Evolutionary conservation across 306 rosid species (phyloP).

Genomic region (Astragalus membranaceus): DNA sequence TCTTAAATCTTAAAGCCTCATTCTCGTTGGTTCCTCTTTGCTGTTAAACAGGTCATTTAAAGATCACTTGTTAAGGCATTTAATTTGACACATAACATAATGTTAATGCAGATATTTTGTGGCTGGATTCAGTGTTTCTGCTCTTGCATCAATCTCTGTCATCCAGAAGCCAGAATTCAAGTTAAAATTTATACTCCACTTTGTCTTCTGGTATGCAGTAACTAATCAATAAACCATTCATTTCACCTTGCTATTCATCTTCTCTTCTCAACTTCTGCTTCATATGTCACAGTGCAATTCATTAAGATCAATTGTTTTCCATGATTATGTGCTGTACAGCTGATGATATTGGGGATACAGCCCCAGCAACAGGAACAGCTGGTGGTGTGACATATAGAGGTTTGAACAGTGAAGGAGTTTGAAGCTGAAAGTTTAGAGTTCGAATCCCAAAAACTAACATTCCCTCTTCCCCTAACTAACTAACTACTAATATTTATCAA

Average conservation of each 20-base stretch:
- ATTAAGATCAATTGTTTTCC: not conserved
- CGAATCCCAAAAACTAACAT: too few relatives aligned
- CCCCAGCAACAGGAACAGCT: conserved; percentile 71
- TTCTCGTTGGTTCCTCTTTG: not conserved
- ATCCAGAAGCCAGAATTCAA: conserved; percentile 43
- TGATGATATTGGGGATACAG: conserved; percentile 51
- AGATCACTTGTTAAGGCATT: not conserved
- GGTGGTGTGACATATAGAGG: conserved; percentile 63
- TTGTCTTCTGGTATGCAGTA: conserved; percentile 56
- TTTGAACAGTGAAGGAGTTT: too few relatives aligned
- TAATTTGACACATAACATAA: not conserved
- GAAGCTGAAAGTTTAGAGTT: too few relatives aligned
- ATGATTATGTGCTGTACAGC: conserved; percentile 32
- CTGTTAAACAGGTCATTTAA: not conserved
- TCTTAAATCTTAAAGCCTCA: not conserved
- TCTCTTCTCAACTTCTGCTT: not conserved
- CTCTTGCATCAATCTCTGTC: conserved; percentile 45
- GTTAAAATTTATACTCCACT: conserved; percentile 43
- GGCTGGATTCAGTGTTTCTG: conserved; percentile 49
- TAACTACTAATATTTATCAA: too few relatives aligned
- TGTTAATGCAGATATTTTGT: conserved; percentile 57
- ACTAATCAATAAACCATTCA: not conserved
- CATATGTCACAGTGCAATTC: not conserved
- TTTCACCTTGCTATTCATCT: conserved; percentile 2
- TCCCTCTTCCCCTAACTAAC: too few relatives aligned